phyloP scores from a whole-genome alignment of 2,329 filamentous ascomycete genomes.

The Podosphaera aphanis region DNA sequence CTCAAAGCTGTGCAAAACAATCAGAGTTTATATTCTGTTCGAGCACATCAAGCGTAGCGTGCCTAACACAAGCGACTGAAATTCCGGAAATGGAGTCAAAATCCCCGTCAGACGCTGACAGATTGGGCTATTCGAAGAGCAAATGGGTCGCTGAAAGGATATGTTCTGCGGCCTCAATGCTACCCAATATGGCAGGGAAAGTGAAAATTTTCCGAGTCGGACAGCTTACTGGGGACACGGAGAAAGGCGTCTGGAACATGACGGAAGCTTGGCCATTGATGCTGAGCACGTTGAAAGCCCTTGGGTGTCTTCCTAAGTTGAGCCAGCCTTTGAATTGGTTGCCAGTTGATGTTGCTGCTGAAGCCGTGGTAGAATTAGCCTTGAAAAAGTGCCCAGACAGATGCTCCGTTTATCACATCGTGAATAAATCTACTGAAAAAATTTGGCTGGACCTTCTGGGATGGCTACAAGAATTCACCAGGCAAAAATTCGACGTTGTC shows the following conservation, averaged over 20 bases:
- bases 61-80: conserved; percentile 5
- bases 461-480: background rate
- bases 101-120: conserved; percentile 21
- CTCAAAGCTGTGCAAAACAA: conserved; percentile 1
- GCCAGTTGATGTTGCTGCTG: conserved; percentile 22
- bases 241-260: conserved; percentile 23
- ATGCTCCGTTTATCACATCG: background rate
- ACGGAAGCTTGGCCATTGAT: conserved; percentile 26
- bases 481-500: background rate
- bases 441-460: background rate
- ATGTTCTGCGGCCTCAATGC: conserved; percentile 19
- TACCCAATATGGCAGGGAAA: conserved; percentile 3
- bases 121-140: conserved; percentile 30
- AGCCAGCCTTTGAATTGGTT: conserved; percentile 21
- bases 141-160: conserved; percentile 35
- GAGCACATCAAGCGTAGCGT: conserved; percentile 23
- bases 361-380: conserved; percentile 6
- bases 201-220: conserved; percentile 13
- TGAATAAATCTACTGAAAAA: background rate
- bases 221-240: conserved; percentile 22
- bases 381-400: background rate
- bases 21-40: conserved; percentile 26
- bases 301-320: conserved; percentile 20
- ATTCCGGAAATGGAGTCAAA: conserved; percentile 21
- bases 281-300: conserved; percentile 19